Evolutionary conservation across 2,329 filamentous ascomycete genomes (phyloP), one percentile per base, ranked within the genome.

Genomic region (Phaeosphaeriaceae sp.): DNA sequence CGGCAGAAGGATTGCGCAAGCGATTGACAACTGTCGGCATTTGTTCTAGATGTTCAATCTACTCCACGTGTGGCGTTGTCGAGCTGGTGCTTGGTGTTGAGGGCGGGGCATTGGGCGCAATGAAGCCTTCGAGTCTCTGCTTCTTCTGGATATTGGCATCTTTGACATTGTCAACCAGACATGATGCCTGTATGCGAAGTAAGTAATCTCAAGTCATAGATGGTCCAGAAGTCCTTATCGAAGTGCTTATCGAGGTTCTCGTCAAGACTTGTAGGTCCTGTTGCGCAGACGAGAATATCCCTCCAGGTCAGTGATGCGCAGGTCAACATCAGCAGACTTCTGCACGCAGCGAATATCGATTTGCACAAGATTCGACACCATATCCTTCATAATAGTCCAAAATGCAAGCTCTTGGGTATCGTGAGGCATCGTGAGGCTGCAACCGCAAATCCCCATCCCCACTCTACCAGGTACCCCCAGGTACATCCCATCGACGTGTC

Each of bases 391-490:
- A n/a, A n/a, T n/a, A n/a, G n/a, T n/a, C 23, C 15, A 44, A 30
- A 52, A n/a, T 10, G 13, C 2, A 19, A n/a, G 32, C 32, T 11
- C 23, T 51, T 61, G 60, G 59, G 59, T 62, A 59, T 56, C 58
- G 64, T 63, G 59, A 67, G 62, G 62, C 64, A 59, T 56, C 58
- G 64, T 63, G 59, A 67, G 62, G 62, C 64, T 67, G 48, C 56
- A 48, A 64, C 42, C 50, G 58, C 54, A 35, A 60, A 60, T 66
- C 62, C 51, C 52, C 59, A 55, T n/a, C 55, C 42, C 35, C 32
- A 49, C 60, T 24, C 48, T 40, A 40, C 64, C 51, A 59, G 50
- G 62, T 54, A 55, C 60, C 59, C 63, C 49, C 28, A 58, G 13
- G 23, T 47, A 53, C 47, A 13, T 43, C 9, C 46, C 52, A 32